A percentile compares a stretch with the other conserved stretches of the same genome.
Conservation (phyloP, 2,329 filamentous ascomycete species). For the Colletotrichum chrysophilum region DNA sequence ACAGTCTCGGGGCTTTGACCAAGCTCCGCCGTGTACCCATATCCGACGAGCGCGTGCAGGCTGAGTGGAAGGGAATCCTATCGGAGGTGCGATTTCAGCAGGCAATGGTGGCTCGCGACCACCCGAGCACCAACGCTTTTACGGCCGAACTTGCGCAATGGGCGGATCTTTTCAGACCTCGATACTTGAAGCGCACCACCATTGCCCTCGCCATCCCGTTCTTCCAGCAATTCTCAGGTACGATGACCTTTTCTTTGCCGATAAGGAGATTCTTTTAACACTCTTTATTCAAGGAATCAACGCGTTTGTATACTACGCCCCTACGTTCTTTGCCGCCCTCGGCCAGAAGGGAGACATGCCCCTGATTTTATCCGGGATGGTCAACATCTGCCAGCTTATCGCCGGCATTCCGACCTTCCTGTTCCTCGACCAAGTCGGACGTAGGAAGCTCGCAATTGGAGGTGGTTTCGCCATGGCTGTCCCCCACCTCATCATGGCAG, state of each 20-base stretch:
- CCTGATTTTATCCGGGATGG: conserved; percentile 35
- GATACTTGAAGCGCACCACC: conserved; percentile 45
- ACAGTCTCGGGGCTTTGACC: conserved; percentile 39
- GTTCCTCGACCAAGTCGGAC: conserved; percentile 35
- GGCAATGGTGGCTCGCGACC: conserved; percentile 41
- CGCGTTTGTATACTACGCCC: conserved; percentile 30
- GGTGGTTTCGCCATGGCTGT: conserved; percentile 32
- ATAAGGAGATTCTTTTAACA: no score
- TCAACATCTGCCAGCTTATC: conserved; percentile 38
- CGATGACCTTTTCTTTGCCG: no score
- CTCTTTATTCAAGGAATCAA: conserved; percentile 19
- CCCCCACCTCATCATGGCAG: conserved; percentile 5
- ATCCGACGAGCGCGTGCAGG: conserved; percentile 45
- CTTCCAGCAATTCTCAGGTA: conserved; percentile 26
- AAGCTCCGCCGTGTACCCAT: conserved; percentile 45
- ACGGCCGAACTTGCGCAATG: conserved; percentile 50
- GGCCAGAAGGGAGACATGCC: conserved; percentile 31
- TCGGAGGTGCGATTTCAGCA: conserved; percentile 52
- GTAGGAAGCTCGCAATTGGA: conserved; percentile 30
- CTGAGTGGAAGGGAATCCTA: conserved; percentile 54
- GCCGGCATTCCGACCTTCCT: conserved; percentile 31
- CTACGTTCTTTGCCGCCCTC: conserved; percentile 29
- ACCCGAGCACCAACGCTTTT: conserved; percentile 34
- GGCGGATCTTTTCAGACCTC: conserved; percentile 51
- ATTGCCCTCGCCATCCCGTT: conserved; percentile 38